Conservation (phyloP, 2,329 filamentous ascomycete genomes). For the Lasiodiplodia sp. region DNA sequence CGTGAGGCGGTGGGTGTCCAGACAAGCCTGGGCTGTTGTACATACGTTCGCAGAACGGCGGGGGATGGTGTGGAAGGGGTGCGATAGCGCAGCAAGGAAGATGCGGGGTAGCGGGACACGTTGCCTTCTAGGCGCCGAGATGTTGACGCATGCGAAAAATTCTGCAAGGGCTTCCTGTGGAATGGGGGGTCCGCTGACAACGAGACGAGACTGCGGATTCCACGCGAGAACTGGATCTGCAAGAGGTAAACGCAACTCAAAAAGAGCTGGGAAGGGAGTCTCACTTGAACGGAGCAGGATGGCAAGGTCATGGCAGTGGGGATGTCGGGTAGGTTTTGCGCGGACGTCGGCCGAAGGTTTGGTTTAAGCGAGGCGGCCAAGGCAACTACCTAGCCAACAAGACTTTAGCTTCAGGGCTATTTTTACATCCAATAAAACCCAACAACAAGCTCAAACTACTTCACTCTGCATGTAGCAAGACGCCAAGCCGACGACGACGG, state of each 20-base stretch:
- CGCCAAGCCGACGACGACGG: too few relatives aligned
- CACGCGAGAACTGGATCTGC: not conserved
- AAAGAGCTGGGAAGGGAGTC: not conserved
- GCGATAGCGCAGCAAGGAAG: not conserved
- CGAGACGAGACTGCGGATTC: not conserved
- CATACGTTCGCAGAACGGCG: too few relatives aligned
- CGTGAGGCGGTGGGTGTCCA: too few relatives aligned
- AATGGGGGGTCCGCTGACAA: not conserved
- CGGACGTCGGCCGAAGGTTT: not conserved
- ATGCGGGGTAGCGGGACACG: not conserved
- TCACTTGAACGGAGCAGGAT: not conserved
- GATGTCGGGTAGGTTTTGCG: conserved; percentile 5
- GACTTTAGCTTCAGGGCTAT: too few relatives aligned
- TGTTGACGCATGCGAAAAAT: not conserved
- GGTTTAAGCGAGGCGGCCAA: not conserved
- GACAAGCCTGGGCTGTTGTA: too few relatives aligned
- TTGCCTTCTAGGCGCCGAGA: not conserved
- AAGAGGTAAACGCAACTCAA: not conserved
- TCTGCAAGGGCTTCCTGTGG: not conserved
- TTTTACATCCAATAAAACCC: too few relatives aligned
- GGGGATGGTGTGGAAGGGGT: not conserved
- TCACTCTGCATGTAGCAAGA: too few relatives aligned
- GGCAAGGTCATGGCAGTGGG: not conserved
- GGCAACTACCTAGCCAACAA: not conserved
- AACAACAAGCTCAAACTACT: too few relatives aligned